Evolutionary conservation across 164 flowering plant genomes (phyloP).

Genomic region (Umbilicus rupestris): DNA sequence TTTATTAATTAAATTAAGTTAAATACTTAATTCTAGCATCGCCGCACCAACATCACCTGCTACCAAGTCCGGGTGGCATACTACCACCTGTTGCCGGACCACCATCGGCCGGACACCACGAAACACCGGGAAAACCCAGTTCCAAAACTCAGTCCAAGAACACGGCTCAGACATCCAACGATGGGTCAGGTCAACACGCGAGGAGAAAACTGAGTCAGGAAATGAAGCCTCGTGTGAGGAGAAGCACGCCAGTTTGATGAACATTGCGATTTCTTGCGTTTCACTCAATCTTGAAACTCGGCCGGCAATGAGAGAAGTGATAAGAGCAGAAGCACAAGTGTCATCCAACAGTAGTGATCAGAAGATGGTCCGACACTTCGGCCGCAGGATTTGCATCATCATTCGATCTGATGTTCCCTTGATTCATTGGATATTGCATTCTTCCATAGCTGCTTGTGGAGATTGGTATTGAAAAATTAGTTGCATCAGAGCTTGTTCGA

Average conservation of each 20-base stretch:
- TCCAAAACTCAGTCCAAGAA: constrained; percentile 78
- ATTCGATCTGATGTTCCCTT: no score
- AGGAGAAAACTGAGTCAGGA: constrained; percentile 66
- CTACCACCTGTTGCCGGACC: no score
- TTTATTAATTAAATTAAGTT: no score
- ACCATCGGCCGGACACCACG: no score
- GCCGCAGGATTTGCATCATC: no score
- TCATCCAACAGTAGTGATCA: constrained; percentile 91
- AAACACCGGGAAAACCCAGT: constrained; percentile 90
- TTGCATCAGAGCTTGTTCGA: no score
- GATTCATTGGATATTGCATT: no score
- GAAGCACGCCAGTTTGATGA: constrained; percentile 60
- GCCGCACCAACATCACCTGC: no score
- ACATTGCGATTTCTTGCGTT: constrained; percentile 68
- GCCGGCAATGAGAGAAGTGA: constrained; percentile 63
- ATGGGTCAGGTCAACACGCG: constrained; percentile 78
- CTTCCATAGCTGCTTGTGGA: no score
- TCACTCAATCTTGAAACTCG: constrained; percentile 39
- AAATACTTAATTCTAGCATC: no score
- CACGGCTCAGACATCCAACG: constrained; percentile 65
- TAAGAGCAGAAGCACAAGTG: constrained; percentile 63
- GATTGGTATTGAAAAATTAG: no score
- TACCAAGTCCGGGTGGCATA: no score
- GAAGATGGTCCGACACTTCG: constrained; percentile 86
- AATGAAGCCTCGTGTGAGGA: constrained; percentile 63